Percentiles rank a stretch among this genome's conserved stretches.
phyloP scores from a whole-genome alignment of 371 early-diverging fungal genomes.

The Mortierella sp. region DNA sequence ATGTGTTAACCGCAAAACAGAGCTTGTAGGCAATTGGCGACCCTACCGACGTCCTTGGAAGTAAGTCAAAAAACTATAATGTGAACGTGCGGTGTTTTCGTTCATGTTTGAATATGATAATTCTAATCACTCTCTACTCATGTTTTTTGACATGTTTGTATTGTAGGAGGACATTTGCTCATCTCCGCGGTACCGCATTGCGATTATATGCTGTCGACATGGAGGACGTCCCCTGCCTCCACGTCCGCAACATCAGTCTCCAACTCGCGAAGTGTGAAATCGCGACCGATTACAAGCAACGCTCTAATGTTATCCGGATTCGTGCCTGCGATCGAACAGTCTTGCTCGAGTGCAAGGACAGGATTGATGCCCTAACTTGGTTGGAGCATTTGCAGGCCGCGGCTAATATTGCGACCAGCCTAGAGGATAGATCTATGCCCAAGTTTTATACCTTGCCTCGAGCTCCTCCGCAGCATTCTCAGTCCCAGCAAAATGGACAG shows the following conservation, averaged over 20 bases:
- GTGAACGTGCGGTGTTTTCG: background rate
- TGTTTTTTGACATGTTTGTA: background rate
- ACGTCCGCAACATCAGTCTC: conserved; percentile 53
- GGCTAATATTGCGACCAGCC: conserved; percentile 46
- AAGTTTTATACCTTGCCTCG: conserved; percentile 49
- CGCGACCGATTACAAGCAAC: conserved; percentile 50
- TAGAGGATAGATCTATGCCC: conserved; percentile 53
- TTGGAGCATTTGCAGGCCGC: conserved; percentile 55
- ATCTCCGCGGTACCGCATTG: conserved; percentile 52
- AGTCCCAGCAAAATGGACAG: conserved; percentile 1
- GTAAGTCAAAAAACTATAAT: conserved; percentile 16
- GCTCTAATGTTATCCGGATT: conserved; percentile 52
- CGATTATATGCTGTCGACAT: conserved; percentile 54
- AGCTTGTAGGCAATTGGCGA: conserved; percentile 49
- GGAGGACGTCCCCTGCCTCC: conserved; percentile 53
- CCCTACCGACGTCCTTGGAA: conserved; percentile 58
- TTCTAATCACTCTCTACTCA: no score
- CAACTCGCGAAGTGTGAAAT: conserved; percentile 52
- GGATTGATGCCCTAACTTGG: conserved; percentile 54
- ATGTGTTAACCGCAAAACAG: conserved; percentile 56
- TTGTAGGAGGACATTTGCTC: conserved; percentile 54
- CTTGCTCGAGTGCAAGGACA: conserved; percentile 52
- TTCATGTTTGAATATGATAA: background rate
- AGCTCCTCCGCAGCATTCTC: conserved; percentile 15
- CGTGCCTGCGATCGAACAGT: conserved; percentile 45